Evolutionary conservation across 2,329 filamentous ascomycete species (phyloP).

Genomic region (Waltergamsia citrina): DNA sequence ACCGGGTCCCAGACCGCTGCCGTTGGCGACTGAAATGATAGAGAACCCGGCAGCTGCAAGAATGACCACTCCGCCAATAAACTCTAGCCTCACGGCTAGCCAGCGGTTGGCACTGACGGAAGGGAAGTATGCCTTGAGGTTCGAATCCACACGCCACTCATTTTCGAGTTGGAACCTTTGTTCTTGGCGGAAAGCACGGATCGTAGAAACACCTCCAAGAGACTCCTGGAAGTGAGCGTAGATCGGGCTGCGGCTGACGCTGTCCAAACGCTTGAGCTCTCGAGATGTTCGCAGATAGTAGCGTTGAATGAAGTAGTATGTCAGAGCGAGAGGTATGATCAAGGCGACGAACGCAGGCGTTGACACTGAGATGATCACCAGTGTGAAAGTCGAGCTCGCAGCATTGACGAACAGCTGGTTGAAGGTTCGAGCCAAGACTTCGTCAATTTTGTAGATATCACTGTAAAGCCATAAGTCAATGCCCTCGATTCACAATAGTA

Average conservation of each 20-base stretch:
- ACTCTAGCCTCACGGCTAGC: constrained; percentile 90
- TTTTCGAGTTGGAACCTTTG: constrained; percentile 84
- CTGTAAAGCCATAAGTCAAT: constrained; percentile 1
- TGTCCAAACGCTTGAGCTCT: constrained; percentile 92
- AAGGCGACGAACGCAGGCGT: constrained; percentile 74
- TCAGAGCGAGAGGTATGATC: constrained; percentile 68
- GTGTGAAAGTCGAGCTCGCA: constrained; percentile 69
- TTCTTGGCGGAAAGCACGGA: constrained; percentile 88
- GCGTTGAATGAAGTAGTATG: constrained; percentile 90
- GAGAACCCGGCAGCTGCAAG: constrained; percentile 74
- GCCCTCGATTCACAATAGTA: too few relatives aligned
- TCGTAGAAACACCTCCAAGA: constrained; percentile 86
- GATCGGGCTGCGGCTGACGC: constrained; percentile 89
- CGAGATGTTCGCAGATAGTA: constrained; percentile 96
- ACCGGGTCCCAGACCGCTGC: constrained; percentile 56
- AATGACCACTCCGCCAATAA: constrained; percentile 92
- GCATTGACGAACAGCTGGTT: constrained; percentile 88
- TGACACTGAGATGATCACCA: constrained; percentile 72
- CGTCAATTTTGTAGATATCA: constrained; percentile 76
- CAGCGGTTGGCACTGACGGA: constrained; percentile 91
- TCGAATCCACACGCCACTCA: constrained; percentile 94
- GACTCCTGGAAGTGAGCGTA: constrained; percentile 99
- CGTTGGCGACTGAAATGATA: constrained; percentile 67
- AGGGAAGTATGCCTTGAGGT: constrained; percentile 88
- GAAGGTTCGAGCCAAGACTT: constrained; percentile 91